Conservation (phyloP, 1,139 yeast genomes). For the Hanseniaspora gamundiae region DNA sequence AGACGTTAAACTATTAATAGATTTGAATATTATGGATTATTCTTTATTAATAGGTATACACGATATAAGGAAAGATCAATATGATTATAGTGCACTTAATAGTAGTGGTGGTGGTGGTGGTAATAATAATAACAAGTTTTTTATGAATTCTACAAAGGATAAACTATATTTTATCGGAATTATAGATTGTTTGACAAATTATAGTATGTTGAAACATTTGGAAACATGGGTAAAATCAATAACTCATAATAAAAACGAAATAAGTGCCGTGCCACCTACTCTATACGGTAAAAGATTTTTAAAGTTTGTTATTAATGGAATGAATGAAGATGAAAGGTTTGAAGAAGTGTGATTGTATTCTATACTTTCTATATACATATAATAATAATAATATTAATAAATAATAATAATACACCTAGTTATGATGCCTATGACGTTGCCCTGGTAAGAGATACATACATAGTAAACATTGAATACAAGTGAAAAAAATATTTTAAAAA, state of each 20-base stretch:
- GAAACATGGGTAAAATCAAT: slow-evolving; percentile 83
- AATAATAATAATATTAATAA: background rate
- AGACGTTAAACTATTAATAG: slow-evolving; percentile 64
- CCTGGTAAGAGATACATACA: no score
- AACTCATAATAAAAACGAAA: slow-evolving; percentile 52
- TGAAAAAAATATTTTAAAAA: background rate
- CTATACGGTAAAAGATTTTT: slow-evolving; percentile 87
- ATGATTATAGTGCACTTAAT: no score
- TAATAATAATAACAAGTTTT: no score
- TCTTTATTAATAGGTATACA: slow-evolving; percentile 81
- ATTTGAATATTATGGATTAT: slow-evolving; percentile 88
- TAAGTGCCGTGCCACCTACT: slow-evolving; percentile 80
- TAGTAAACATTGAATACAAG: slow-evolving; percentile 13
- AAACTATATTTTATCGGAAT: slow-evolving; percentile 85
- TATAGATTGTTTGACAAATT: slow-evolving; percentile 85
- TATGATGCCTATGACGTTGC: no score
- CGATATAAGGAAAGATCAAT: slow-evolving; percentile 41
- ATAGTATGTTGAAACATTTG: slow-evolving; percentile 59
- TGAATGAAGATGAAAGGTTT: background rate
- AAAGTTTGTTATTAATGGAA: slow-evolving; percentile 37
- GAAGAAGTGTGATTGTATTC: background rate
- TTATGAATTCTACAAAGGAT: slow-evolving; percentile 32
- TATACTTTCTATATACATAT: no score
- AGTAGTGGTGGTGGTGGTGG: no score
- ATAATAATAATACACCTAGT: no score